Base-by-base conservation (phyloP, 345 rosid species). In the Gynandropsis gynandra region DNA sequence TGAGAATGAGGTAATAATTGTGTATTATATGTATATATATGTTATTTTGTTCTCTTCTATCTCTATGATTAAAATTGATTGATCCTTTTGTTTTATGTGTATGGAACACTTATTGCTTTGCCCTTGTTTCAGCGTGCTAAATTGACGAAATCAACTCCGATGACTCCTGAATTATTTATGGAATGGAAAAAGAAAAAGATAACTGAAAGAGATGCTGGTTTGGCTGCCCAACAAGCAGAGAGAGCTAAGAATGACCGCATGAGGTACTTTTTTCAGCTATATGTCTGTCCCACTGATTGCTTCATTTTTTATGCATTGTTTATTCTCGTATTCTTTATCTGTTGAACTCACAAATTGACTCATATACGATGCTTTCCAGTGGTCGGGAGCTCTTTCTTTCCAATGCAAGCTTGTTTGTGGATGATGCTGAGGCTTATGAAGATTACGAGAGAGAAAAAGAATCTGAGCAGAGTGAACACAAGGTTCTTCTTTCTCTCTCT, bases 171-270 rank as follows among this genome's bases (percentile, higher is more conserved):
- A 8, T 54, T 90, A 47, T 90, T 90, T 72, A 58, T 77, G 81
- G 83, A 84, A 69, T 90, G 98, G 98, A 90, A 82, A 76, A 79
- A 52, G 72, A 84, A 76, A 75, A 87, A 82, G 76, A 73, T 62
- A 10, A 87, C 82, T 35, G 96, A 80, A 69, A 78, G 76, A 71
- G 93, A 90, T 35, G 96, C 79, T 1, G 76, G 89, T 62, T 76
- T 90, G 72, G 95, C 87, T 64, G 80, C 81, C 9, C 76, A 62
- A 62, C 87, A 63, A 56, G 98, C 96, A 9, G 98, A 90, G 10
- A 87, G 98, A 64, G 98, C 95, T 54, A 92, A 92, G 81, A 84
- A 84, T 67, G 98, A 87, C 64, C 83, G 96, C n/a, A 85, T 92
- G 72, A 92, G 98, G 98, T 89, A 70, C 47, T 24, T 37, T 36